These are phyloP conservation scores for Auriscalpium vulgare DNA, from an alignment of 768 basidiomycete species.

Conservation along the genomic window DNA sequence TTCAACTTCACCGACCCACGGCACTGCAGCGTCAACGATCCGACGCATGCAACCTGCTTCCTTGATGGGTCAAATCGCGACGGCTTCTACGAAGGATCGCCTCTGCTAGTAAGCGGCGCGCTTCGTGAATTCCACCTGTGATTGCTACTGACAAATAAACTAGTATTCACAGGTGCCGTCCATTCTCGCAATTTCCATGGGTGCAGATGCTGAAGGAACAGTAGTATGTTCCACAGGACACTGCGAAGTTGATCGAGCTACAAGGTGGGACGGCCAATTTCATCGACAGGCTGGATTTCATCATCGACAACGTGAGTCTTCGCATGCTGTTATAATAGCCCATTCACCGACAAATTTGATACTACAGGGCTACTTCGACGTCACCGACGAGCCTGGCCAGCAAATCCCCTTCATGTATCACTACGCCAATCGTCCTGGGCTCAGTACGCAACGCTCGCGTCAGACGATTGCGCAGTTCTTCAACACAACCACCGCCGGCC, in stretches of 20 bases:
- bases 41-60: conserved; percentile 48
- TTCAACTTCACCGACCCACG: conserved; percentile 61
- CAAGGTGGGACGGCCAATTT: conserved; percentile 53
- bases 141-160: too few relatives aligned
- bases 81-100: conserved; percentile 61
- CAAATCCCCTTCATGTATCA: conserved; percentile 69
- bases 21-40: conserved; percentile 60
- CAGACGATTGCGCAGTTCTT: conserved; percentile 48
- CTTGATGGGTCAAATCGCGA: conserved; percentile 46
- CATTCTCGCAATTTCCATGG: background rate
- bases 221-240: conserved; percentile 61
- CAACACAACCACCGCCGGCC: conserved; percentile 46
- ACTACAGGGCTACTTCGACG: conserved; percentile 48
- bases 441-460: conserved; percentile 48
- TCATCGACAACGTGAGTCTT: conserved; percentile 40
- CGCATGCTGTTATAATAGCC: background rate
- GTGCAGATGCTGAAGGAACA: background rate
- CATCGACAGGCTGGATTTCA: conserved; percentile 46
- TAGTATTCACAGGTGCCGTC: too few relatives aligned
- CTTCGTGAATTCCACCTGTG: too few relatives aligned
- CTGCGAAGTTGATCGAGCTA: conserved; percentile 48
- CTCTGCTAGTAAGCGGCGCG: conserved; percentile 40
- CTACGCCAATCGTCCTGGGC: conserved; percentile 52
- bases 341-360: background rate
- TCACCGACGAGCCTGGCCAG: conserved; percentile 57